A percentile compares a stretch with the other conserved stretches of the same genome.
phyloP scores from a whole-genome alignment of 352 stramenopile species.

The Globisporangium paddicum region DNA sequence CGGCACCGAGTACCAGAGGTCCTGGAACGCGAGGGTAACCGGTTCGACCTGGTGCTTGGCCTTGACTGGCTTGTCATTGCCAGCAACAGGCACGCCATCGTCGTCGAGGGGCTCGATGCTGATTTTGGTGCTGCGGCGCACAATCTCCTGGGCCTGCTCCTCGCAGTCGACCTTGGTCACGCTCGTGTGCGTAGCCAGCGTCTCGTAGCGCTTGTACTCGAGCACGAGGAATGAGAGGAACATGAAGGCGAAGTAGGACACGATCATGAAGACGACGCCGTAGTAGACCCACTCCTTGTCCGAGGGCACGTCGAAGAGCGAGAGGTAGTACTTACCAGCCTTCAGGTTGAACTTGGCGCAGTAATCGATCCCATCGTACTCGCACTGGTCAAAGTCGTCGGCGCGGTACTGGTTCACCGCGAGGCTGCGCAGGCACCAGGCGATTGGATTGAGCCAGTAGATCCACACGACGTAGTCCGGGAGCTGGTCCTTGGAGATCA shows the following conservation, averaged over 20 bases:
- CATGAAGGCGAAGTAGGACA: conserved; percentile 19
- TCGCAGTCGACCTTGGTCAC: conserved; percentile 8
- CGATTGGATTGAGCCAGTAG: conserved; percentile 37
- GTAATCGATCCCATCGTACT: conserved; percentile 18
- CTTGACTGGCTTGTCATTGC: neutral
- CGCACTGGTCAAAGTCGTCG: conserved; percentile 8
- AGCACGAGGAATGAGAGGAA: conserved; percentile 20
- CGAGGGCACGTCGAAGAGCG: conserved; percentile 19
- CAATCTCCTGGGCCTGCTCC: conserved; percentile 3
- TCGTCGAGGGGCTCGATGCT: neutral
- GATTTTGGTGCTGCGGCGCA: conserved; percentile 5
- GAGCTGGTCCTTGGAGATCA: conserved; percentile 24
- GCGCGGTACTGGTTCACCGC: conserved; percentile 16
- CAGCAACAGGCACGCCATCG: neutral
- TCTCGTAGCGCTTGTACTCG: conserved; percentile 22
- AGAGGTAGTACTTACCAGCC: conserved; percentile 17
- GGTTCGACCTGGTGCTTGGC: conserved; percentile 9
- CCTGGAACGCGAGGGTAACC: conserved; percentile 17
- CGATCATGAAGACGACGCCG: conserved; percentile 21
- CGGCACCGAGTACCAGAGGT: conserved; percentile 23
- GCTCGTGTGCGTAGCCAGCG: conserved; percentile 2
- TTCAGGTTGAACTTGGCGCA: conserved; percentile 12
- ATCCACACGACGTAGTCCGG: conserved; percentile 29
- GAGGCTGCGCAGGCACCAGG: conserved; percentile 21
- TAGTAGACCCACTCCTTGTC: conserved; percentile 17